Percentiles rank a stretch among this genome's conserved stretches.
These are phyloP conservation scores for Pythium scleroteichum DNA, from an alignment of 352 stramenopile genomes.

Conservation along the genomic window DNA sequence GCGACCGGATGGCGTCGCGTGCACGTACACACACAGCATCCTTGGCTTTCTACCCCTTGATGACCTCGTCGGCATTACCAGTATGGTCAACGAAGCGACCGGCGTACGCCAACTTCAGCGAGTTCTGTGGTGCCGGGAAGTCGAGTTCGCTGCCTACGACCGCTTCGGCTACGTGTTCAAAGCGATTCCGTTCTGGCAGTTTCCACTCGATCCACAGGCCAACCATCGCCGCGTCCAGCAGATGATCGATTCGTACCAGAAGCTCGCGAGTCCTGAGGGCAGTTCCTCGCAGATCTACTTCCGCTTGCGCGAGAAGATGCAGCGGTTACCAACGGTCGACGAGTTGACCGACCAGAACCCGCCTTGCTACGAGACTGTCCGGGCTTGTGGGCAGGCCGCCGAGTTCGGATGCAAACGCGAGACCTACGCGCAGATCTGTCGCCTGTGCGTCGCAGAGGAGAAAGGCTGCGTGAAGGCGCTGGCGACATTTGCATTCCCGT, in stretches of 20 bases:
- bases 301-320: slow-evolving; percentile 14
- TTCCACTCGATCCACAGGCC: slow-evolving; percentile 20
- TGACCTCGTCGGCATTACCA: slow-evolving; percentile 41
- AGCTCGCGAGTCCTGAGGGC: slow-evolving; percentile 1
- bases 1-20: slow-evolving; percentile 33
- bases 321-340: slow-evolving; percentile 25
- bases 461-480: slow-evolving; percentile 11
- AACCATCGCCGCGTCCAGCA: slow-evolving; percentile 18
- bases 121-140: slow-evolving; percentile 30
- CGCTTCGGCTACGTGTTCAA: slow-evolving; percentile 10
- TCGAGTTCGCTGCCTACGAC: slow-evolving; percentile 31
- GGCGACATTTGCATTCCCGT: slow-evolving; percentile 21
- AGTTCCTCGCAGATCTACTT: slow-evolving; percentile 21
- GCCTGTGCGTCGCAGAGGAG: slow-evolving; percentile 13
- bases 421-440: slow-evolving; percentile 30
- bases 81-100: slow-evolving; percentile 27
- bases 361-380: slow-evolving; percentile 35
- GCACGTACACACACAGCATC: slow-evolving; percentile 35
- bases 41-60: slow-evolving; percentile 36
- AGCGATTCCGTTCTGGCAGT: slow-evolving; percentile 34
- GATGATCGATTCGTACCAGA: slow-evolving; percentile 30
- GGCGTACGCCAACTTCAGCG: slow-evolving; percentile 25
- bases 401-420: slow-evolving; percentile 25
- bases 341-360: slow-evolving; percentile 30
- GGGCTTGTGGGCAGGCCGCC: slow-evolving; percentile 4